Base-by-base conservation (phyloP, 257 asterid species). In the Phtheirospermum japonicum region DNA sequence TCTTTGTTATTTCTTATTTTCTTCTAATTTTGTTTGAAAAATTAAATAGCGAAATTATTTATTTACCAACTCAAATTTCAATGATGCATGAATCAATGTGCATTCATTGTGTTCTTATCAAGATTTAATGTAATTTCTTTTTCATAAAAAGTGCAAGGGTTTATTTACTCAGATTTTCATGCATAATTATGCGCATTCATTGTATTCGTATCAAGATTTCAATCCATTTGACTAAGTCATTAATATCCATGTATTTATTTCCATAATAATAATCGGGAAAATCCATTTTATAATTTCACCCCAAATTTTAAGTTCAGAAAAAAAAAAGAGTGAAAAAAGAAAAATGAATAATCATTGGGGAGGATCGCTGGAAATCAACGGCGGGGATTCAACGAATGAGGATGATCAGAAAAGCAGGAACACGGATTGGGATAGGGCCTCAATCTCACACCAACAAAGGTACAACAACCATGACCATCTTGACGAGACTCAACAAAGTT, bases 301-400 rank as follows among this genome's bases (percentile, higher is more conserved):
- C n/a, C 49, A 5, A 13, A 4, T 39, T 39, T 39, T 12, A 39
- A 39, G 10, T 39, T 39, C 46, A 9, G 10, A 10, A 11, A 6
- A 36, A 36, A n/a, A n/a, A n/a, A n/a, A n/a, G n/a, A n/a, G n/a
- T n/a, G n/a, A n/a, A n/a, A n/a, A n/a, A n/a, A n/a, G n/a, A n/a
- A n/a, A n/a, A 56, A 90, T 90, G 97, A 74, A 83, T 9, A 88
- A 87, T 51, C 88, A 83, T 18, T 90, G 98, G 98, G 98, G 98
- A 66, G 98, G 98, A 49, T 31, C 98, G 10, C 17, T 90, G 67
- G 96, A 90, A 57, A 76, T 90, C 52, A 52, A 72, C 42, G 82
- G 72, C 0, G 85, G 68, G 0, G 84, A 85, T 30, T 75, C 94
- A 12, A 26, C 73, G 9, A 4, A 68, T 9, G 95, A 77, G 0